Conservation (phyloP, 2,329 filamentous ascomycete species). For the Madurella mycetomatis region DNA sequence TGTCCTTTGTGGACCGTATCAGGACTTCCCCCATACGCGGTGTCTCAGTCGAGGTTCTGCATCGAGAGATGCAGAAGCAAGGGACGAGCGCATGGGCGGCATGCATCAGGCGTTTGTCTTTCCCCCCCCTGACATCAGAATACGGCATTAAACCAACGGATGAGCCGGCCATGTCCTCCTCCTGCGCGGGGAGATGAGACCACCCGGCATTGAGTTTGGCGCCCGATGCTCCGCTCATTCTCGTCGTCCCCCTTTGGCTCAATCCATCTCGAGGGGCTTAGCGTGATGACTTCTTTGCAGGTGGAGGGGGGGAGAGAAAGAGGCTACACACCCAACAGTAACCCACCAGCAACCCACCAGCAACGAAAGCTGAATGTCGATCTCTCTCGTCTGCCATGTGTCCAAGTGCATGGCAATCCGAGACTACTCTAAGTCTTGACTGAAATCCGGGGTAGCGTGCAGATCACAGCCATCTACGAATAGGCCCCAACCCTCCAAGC, state of each 20-base stretch:
- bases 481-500: background rate
- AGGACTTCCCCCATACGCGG: background rate
- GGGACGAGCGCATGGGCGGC: conserved; percentile 8
- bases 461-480: conserved; percentile 12
- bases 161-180: too few relatives aligned
- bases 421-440: background rate
- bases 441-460: background rate
- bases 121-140: background rate
- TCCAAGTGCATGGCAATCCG: background rate
- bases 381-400: background rate
- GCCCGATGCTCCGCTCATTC: too few relatives aligned
- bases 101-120: background rate
- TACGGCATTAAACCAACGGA: too few relatives aligned
- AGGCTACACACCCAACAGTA: background rate
- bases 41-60: too few relatives aligned
- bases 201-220: too few relatives aligned
- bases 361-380: background rate
- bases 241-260: too few relatives aligned
- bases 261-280: too few relatives aligned
- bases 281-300: background rate
- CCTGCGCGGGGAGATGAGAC: too few relatives aligned
- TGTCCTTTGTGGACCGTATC: too few relatives aligned
- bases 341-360: background rate
- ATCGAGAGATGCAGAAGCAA: conserved; percentile 10
- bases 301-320: background rate